Evolutionary conservation across 208 protist species (phyloP).

Genomic region (Trypanosoma melophagium): DNA sequence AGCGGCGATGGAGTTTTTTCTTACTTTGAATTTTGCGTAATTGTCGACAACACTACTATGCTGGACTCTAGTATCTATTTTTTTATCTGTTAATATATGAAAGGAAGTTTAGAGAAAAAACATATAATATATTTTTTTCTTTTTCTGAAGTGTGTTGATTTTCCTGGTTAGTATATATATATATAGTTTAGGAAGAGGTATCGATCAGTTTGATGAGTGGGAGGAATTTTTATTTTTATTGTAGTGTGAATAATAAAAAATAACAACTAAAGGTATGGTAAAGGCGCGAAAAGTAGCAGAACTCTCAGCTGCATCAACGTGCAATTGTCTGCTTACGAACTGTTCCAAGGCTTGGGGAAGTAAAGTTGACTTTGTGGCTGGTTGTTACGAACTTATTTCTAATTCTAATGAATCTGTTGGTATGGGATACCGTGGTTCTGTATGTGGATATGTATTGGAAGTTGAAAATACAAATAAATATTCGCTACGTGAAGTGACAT

Average conservation of each 20-base stretch:
- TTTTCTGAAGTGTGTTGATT: too few relatives aligned
- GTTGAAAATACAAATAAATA: not conserved
- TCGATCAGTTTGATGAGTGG: not conserved
- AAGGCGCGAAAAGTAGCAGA: conserved; percentile 9
- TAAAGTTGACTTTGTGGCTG: conserved; percentile 20
- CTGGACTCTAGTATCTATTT: not conserved
- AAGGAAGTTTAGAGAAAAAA: not conserved
- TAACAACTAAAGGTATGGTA: conserved; percentile 7
- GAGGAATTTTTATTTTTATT: not conserved
- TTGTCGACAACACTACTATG: conserved; percentile 5
- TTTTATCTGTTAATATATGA: not conserved
- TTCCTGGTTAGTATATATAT: too few relatives aligned
- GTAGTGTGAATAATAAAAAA: not conserved
- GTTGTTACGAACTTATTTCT: conserved; percentile 44
- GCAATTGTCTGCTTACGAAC: conserved; percentile 68
- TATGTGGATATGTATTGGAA: conserved; percentile 21
- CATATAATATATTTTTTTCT: too few relatives aligned
- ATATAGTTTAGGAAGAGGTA: not conserved
- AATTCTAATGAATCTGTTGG: not conserved
- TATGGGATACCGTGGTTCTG: conserved; percentile 15
- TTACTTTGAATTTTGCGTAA: conserved; percentile 18
- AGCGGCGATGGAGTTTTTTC: conserved; percentile 45
- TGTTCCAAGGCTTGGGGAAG: not conserved
- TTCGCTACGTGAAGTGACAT: conserved; percentile 2
- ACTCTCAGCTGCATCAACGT: conserved; percentile 36